These are phyloP conservation scores for Stenogyne calaminthoides DNA, from an alignment of 305 asterid species.

Conservation along the genomic window DNA sequence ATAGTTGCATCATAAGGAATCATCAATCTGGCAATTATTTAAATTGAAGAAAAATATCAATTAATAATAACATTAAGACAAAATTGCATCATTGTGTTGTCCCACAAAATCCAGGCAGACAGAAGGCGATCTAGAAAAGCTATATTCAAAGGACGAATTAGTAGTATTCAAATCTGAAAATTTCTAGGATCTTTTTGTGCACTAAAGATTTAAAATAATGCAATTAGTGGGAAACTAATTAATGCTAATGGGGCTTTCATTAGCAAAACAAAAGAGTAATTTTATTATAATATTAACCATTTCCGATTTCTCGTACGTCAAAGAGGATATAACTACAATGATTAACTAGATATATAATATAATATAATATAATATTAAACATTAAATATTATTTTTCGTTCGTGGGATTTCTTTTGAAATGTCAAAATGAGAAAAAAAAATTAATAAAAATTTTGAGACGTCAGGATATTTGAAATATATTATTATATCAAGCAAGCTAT, in stretches of 20 bases:
- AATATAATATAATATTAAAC: neutral
- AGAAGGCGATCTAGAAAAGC: slow-evolving; percentile 54
- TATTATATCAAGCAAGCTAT: too few relatives aligned
- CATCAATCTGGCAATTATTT: slow-evolving; percentile 15
- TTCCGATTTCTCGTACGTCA: slow-evolving; percentile 34
- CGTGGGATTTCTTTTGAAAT: too few relatives aligned
- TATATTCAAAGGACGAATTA: slow-evolving; percentile 45
- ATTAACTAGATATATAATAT: slow-evolving; percentile 15
- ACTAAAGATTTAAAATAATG: slow-evolving; percentile 11
- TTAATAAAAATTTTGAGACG: too few relatives aligned
- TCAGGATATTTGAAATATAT: too few relatives aligned
- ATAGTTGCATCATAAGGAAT: slow-evolving; percentile 5
- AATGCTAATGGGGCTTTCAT: slow-evolving; percentile 34
- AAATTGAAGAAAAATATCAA: slow-evolving; percentile 10
- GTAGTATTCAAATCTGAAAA: slow-evolving; percentile 26
- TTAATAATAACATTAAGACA: slow-evolving; percentile 40
- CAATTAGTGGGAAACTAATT: slow-evolving; percentile 35
- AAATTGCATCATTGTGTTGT: slow-evolving; percentile 43
- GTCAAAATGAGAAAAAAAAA: too few relatives aligned
- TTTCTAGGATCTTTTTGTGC: slow-evolving; percentile 29
- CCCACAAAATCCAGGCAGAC: slow-evolving; percentile 63
- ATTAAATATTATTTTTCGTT: neutral
- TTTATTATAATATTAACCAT: slow-evolving; percentile 19
- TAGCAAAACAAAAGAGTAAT: slow-evolving; percentile 22
- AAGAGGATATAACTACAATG: slow-evolving; percentile 22